Conservation (phyloP, 2,329 filamentous ascomycete genomes). For the Xylariales sp. region DNA sequence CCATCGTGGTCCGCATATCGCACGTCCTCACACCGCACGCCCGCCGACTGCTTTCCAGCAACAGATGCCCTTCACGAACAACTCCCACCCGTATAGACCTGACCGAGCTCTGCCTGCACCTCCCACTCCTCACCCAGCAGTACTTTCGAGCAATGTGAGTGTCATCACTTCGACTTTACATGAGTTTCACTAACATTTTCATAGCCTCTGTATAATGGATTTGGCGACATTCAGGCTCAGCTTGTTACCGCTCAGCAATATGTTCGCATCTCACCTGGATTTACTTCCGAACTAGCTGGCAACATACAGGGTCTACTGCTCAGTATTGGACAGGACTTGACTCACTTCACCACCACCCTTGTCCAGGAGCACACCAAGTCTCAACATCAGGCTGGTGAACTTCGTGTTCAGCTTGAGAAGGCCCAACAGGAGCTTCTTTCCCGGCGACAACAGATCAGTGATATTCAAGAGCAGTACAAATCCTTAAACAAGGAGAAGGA, state of each 20-base stretch:
- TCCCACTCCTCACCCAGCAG: not conserved
- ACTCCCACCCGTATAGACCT: not conserved
- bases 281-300: constrained; percentile 10
- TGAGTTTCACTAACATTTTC: not conserved
- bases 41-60: constrained; percentile 2
- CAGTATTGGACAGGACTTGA: constrained; percentile 10
- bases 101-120: not conserved
- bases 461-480: constrained; percentile 8
- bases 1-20: constrained; percentile 1
- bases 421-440: constrained; percentile 9
- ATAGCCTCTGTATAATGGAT: constrained; percentile 7
- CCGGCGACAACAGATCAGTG: constrained; percentile 6
- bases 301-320: constrained; percentile 18
- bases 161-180: not conserved
- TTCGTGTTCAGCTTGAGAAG: constrained; percentile 7
- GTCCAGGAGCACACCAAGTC: constrained; percentile 3
- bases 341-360: constrained; percentile 4
- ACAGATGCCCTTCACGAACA: not conserved
- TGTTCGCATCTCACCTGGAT: constrained; percentile 16
- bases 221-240: constrained; percentile 10
- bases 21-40: constrained; percentile 1
- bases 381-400: constrained; percentile 9
- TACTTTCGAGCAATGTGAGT: constrained; percentile 5
- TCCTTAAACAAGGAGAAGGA: constrained; percentile 8
- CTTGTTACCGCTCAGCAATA: constrained; percentile 18